Evolutionary conservation across 805 yeast genomes (phyloP).

Genomic region (Nakazawaea wyomingensis): DNA sequence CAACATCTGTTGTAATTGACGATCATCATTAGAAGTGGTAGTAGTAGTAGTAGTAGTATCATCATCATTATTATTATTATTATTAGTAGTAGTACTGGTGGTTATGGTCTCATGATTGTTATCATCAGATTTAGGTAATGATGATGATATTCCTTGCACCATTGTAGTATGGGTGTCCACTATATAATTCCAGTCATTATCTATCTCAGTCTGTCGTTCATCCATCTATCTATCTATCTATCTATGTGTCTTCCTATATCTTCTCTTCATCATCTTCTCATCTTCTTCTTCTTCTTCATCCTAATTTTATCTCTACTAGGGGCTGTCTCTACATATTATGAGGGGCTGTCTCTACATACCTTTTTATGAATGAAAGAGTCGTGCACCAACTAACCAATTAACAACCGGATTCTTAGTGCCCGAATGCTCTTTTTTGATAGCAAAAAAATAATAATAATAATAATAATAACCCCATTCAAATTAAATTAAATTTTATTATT

Average conservation of each 20-base stretch:
- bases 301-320: background rate
- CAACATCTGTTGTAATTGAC: background rate
- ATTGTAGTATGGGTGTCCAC: background rate
- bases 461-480: too few species aligned
- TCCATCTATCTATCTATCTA: background rate
- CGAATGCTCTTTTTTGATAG: conserved; percentile 5
- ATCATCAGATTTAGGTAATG: background rate
- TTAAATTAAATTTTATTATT: too few species aligned
- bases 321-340: background rate
- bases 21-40: too few species aligned
- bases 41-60: too few species aligned
- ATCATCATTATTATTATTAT: too few species aligned
- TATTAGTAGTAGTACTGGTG: too few species aligned
- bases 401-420: conserved; percentile 11
- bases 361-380: background rate
- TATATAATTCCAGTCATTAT: conserved; percentile 4
- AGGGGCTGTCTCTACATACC: background rate
- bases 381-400: background rate
- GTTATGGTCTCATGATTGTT: too few species aligned
- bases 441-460: too few species aligned
- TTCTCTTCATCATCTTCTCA: background rate
- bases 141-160: background rate
- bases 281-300: background rate
- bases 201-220: background rate
- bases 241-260: background rate